Evolutionary conservation across 2,329 filamentous ascomycete genomes (phyloP).

Genomic region (Cercospora janseana): DNA sequence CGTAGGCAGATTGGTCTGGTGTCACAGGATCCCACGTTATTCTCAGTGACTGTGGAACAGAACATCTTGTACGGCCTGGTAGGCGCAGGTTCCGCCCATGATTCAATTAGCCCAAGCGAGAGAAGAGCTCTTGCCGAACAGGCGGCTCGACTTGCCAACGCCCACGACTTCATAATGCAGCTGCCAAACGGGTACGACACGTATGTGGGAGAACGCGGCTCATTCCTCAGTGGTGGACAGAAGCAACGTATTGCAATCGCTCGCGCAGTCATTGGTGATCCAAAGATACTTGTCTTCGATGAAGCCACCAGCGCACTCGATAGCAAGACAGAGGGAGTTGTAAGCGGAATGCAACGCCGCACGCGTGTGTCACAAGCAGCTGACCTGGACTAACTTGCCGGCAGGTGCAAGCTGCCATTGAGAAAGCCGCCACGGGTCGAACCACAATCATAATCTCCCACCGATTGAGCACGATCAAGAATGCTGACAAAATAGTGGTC

Average conservation of each 20-base stretch:
- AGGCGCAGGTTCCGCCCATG: conserved; percentile 47
- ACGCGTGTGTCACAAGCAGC: neutral
- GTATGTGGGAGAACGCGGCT: conserved; percentile 49
- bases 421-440: conserved; percentile 28
- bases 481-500: conserved; percentile 45
- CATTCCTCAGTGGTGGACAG: conserved; percentile 54
- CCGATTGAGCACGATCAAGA: conserved; percentile 44
- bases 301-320: conserved; percentile 62
- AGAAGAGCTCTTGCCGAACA: conserved; percentile 39
- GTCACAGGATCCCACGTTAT: conserved; percentile 49
- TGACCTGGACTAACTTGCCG: neutral
- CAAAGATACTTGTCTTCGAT: conserved; percentile 55
- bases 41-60: conserved; percentile 44
- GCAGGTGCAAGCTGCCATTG: conserved; percentile 25
- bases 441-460: conserved; percentile 47
- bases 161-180: conserved; percentile 52
- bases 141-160: conserved; percentile 53
- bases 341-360: conserved; percentile 35
- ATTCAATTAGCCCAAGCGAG: conserved; percentile 27
- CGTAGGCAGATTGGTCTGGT: conserved; percentile 46
- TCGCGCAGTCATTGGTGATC: conserved; percentile 54
- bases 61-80: conserved; percentile 55
- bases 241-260: conserved; percentile 57
- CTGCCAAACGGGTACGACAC: conserved; percentile 53
- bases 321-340: conserved; percentile 62